Conservation (phyloP, 257 asterid species). For the Petunia secreta region DNA sequence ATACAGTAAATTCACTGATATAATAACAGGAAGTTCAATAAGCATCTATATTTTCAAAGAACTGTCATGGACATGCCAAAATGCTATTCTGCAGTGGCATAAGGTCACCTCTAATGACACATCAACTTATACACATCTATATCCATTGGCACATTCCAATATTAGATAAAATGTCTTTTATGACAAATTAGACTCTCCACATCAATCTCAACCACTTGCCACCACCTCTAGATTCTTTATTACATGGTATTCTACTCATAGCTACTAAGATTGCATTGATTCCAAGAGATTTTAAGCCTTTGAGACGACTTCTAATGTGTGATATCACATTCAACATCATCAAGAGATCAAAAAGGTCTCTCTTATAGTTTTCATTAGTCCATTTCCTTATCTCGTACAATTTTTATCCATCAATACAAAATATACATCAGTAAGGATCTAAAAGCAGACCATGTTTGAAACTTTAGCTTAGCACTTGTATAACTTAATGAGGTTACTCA, state of each 20-base stretch:
- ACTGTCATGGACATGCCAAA: neutral
- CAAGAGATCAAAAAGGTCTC: neutral
- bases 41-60: conserved; percentile 4
- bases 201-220: neutral
- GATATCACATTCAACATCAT: neutral
- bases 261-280: neutral
- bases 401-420: no score
- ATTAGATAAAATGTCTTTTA: neutral
- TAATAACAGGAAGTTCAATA: conserved; percentile 2
- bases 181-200: neutral
- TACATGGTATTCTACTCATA: neutral
- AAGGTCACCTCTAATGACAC: neutral
- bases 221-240: neutral
- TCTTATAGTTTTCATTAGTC: no score
- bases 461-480: neutral
- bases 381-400: no score
- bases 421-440: no score
- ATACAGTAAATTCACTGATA: neutral
- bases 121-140: neutral
- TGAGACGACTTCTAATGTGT: conserved; percentile 1
- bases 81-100: neutral
- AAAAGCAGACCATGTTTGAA: no score
- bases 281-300: neutral
- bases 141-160: neutral
- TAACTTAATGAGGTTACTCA: neutral